Conservation (phyloP, 805 yeast genomes). For the Spathaspora sp. region DNA sequence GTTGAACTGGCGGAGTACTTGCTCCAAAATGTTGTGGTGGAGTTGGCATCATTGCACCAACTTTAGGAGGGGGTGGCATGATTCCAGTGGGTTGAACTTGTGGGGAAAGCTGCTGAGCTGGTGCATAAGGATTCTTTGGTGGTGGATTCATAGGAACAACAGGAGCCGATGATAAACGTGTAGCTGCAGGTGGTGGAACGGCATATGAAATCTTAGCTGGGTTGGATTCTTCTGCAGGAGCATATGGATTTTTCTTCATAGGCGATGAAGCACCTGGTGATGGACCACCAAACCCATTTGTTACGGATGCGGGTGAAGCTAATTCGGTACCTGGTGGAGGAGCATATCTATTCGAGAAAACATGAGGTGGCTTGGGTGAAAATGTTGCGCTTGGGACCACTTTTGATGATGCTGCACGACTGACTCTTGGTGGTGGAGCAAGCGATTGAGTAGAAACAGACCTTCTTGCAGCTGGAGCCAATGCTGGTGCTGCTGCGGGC, state of each 20-base stretch:
- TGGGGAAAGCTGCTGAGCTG: slow-evolving; percentile 13
- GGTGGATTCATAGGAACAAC: slow-evolving; percentile 11
- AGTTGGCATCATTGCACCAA: slow-evolving; percentile 20
- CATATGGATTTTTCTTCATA: slow-evolving; percentile 9
- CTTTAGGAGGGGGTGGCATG: slow-evolving; percentile 12
- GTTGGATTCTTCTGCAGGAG: slow-evolving; percentile 12
- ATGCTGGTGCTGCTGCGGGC: slow-evolving; percentile 14
- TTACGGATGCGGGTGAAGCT: slow-evolving; percentile 13
- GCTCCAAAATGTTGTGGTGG: slow-evolving; percentile 9
- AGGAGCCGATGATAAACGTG: slow-evolving; percentile 2
- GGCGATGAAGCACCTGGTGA: slow-evolving; percentile 4
- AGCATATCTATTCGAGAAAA: slow-evolving; percentile 28
- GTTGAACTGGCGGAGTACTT: slow-evolving; percentile 1
- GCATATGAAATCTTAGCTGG: slow-evolving; percentile 15
- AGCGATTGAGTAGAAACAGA: slow-evolving; percentile 5
- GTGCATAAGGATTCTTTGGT: slow-evolving; percentile 31
- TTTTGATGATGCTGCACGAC: slow-evolving; percentile 21
- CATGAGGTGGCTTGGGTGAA: slow-evolving; percentile 18
- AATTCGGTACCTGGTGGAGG: slow-evolving; percentile 21
- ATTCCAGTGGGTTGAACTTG: slow-evolving; percentile 12
- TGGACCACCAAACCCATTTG: slow-evolving; percentile 6
- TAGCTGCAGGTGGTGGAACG: slow-evolving; percentile 8
- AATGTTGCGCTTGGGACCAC: slow-evolving; percentile 10
- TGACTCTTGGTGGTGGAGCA: slow-evolving; percentile 24
- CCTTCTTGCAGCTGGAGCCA: slow-evolving; percentile 6